Percentiles rank a stretch among this genome's conserved stretches.
These are phyloP conservation scores for Astrocystis sublimbata DNA, from an alignment of 495 filamentous ascomycete species.

Conservation along the genomic window DNA sequence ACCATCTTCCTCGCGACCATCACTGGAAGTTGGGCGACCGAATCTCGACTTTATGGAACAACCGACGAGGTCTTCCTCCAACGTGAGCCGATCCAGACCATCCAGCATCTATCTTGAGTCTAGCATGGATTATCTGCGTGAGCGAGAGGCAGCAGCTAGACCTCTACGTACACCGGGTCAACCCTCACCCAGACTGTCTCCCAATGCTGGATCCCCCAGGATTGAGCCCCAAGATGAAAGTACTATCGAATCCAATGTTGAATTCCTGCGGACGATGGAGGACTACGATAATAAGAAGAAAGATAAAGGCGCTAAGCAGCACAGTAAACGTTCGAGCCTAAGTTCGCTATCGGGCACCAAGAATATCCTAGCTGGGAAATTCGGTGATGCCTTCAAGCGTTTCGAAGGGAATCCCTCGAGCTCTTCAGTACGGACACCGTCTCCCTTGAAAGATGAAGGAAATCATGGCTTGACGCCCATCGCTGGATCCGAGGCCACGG, in stretches of 20 bases:
- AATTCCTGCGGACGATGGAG: slow-evolving; percentile 83
- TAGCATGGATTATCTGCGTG: slow-evolving; percentile 71
- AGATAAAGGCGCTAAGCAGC: slow-evolving; percentile 62
- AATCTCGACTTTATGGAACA: slow-evolving; percentile 61
- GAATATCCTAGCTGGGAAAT: slow-evolving; percentile 82
- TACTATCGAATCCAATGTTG: slow-evolving; percentile 82
- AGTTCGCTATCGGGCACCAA: slow-evolving; percentile 80
- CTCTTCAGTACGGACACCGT: slow-evolving; percentile 52
- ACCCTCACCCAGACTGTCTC: slow-evolving; percentile 37
- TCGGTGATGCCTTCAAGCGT: slow-evolving; percentile 92
- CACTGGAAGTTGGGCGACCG: slow-evolving; percentile 73
- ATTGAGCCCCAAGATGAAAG: slow-evolving; percentile 57
- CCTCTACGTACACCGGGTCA: slow-evolving; percentile 39
- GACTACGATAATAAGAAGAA: slow-evolving; percentile 68
- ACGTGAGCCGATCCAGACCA: slow-evolving; percentile 56
- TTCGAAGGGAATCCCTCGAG: slow-evolving; percentile 69
- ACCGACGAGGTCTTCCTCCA: slow-evolving; percentile 35
- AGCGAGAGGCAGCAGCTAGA: slow-evolving; percentile 49
- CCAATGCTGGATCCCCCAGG: slow-evolving; percentile 37
- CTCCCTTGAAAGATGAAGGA: slow-evolving; percentile 55
- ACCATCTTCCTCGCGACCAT: slow-evolving; percentile 74
- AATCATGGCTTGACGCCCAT: slow-evolving; percentile 66
- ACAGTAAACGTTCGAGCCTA: slow-evolving; percentile 79
- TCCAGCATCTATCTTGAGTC: slow-evolving; percentile 77
- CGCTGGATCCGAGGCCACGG: slow-evolving; percentile 73